These are phyloP conservation scores for Persicaria maculosa DNA, from an alignment of 148 eudicot species.

Conservation along the genomic window DNA sequence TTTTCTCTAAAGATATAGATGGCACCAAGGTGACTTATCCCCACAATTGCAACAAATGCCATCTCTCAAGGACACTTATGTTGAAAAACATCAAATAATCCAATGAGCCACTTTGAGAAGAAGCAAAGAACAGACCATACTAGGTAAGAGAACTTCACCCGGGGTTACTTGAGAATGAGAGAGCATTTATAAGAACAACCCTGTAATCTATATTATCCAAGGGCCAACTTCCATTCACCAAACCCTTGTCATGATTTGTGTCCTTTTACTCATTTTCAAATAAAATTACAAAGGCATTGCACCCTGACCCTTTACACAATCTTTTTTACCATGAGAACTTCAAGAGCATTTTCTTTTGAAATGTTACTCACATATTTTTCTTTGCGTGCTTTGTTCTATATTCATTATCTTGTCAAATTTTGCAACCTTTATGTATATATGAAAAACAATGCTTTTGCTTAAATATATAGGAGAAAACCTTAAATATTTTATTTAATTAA, in stretches of 20 bases:
- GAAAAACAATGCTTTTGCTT: no score
- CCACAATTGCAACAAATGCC: not conserved
- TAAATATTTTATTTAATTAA: no score
- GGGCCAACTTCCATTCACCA: not conserved
- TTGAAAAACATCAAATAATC: not conserved
- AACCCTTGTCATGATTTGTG: not conserved
- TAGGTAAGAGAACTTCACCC: no score
- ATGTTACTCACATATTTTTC: not conserved
- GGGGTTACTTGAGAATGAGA: not conserved
- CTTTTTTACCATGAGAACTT: not conserved
- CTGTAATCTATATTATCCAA: not conserved
- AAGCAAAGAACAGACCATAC: not conserved
- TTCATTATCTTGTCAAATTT: not conserved
- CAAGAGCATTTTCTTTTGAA: not conserved
- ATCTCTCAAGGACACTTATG: not conserved
- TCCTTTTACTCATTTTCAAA: not conserved
- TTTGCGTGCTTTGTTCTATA: not conserved
- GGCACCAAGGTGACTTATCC: not conserved
- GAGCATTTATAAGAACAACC: not conserved
- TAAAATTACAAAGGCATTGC: not conserved
- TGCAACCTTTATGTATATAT: not conserved
- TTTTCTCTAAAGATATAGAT: not conserved
- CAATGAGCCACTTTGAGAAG: not conserved
- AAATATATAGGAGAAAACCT: no score
- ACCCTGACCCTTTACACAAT: not conserved